Base-by-base conservation (phyloP, 163 green algal genomes). In the Scenedesmus sp. region DNA sequence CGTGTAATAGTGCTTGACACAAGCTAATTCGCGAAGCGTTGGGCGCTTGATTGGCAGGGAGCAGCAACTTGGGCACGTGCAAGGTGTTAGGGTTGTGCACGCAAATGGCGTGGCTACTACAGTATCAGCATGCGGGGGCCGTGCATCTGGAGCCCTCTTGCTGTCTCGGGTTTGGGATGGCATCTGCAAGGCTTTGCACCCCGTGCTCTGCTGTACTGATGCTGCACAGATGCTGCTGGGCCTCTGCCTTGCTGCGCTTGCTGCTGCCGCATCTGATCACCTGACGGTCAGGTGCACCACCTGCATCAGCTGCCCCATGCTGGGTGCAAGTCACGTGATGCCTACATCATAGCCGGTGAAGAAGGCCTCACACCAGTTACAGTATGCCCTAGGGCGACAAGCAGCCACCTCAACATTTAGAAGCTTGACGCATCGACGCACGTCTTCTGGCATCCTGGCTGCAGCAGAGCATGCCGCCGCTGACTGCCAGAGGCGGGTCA, bases 81-180 rank as follows among this genome's bases (percentile, higher is more conserved):
- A 76, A 76, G 65, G 65, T 76, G 65, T 76, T 76, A 76, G 65
- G 65, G 65, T 76, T 76, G 65, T 76, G 65, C 65, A 76, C 40
- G 65, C 65, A 76, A 76, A 76, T 76, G 65, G 65, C 65, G 65
- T 76, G 65, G 65, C 65, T 76, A 76, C 65, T 76, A 76, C 65
- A 26, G 40, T 7, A 76, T 76, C 2, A 40, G 65, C 65, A 76
- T 76, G 65, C 30, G 30, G 65, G 30, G 30, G 30, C 65, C 65
- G 65, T 76, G 65, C 30, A 40, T 76, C 12, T 6, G 7, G 65
- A 10, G 30, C 40, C 40, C 65, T 22, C 65, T 4, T 76, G 65
- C 6, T 76, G 65, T 30, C 65, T 76, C 40, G 65, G 65, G 40
- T 9, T 37, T 10, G 7, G 6, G 2, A 2, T 40, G 30, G 3